These are phyloP conservation scores for Solanum ahanhuiri DNA, from an alignment of 257 asterid genomes.

Conservation along the genomic window DNA sequence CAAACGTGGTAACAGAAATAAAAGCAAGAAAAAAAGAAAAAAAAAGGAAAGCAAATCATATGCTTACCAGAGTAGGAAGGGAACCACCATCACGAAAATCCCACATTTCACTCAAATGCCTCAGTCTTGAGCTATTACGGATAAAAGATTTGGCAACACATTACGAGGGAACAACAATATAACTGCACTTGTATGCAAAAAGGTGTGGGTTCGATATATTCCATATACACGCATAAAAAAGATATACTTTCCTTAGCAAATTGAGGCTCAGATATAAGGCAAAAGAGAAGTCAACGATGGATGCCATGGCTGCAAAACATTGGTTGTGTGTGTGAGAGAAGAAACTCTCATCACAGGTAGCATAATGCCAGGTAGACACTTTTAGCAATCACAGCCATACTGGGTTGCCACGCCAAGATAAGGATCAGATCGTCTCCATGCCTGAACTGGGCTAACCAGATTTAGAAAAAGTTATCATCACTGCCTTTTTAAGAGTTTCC, in stretches of 20 bases:
- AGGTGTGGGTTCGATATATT: not conserved
- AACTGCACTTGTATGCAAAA: not conserved
- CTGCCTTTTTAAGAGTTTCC: not conserved
- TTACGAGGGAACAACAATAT: not conserved
- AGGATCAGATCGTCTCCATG: not conserved
- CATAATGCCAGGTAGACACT: not conserved
- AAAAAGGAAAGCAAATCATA: not conserved
- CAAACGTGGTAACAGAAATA: not conserved
- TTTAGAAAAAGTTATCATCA: not conserved
- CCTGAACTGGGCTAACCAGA: not conserved
- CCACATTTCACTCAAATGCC: constrained; percentile 3
- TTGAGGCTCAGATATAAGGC: not conserved
- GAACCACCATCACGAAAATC: constrained; percentile 3
- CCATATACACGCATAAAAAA: not conserved
- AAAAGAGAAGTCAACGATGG: not conserved
- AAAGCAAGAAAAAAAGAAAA: not conserved
- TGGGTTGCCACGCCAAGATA: not conserved
- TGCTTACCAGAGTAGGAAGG: not conserved
- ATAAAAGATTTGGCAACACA: not conserved
- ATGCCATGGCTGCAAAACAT: constrained; percentile 21
- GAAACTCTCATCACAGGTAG: not conserved
- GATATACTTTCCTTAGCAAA: not conserved
- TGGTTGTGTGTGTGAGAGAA: not conserved
- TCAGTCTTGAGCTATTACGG: not conserved
- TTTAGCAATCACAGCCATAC: not conserved